These are phyloP conservation scores for Diaporthe sp. DNA, from an alignment of 2,329 filamentous ascomycete genomes.

Conservation along the genomic window DNA sequence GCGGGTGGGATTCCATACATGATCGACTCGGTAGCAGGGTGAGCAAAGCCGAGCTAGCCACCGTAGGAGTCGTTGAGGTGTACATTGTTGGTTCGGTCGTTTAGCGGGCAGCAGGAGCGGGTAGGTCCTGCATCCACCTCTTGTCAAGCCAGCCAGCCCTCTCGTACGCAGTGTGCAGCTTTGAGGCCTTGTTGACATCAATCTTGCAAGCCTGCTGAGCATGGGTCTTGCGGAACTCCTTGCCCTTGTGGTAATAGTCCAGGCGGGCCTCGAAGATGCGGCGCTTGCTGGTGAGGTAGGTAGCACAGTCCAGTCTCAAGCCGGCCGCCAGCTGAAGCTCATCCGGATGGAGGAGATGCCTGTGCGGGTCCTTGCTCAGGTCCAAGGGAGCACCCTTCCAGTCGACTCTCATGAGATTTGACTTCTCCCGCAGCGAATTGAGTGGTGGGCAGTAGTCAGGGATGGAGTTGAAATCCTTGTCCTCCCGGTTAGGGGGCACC, in stretches of 20 bases:
- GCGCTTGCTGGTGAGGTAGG: conserved; percentile 92
- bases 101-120: conserved; percentile 13
- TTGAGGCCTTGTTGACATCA: conserved; percentile 96
- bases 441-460: conserved; percentile 79
- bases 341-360: conserved; percentile 77
- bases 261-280: conserved; percentile 86
- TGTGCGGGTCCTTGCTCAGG: conserved; percentile 77
- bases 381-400: conserved; percentile 88
- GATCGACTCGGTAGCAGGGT: not conserved
- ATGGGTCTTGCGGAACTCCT: conserved; percentile 94
- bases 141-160: conserved; percentile 84
- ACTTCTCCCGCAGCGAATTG: conserved; percentile 71
- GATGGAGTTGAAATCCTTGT: conserved; percentile 81
- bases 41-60: not conserved
- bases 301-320: conserved; percentile 85
- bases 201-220: conserved; percentile 98
- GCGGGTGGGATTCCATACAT: not conserved
- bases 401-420: conserved; percentile 82
- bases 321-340: conserved; percentile 82
- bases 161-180: conserved; percentile 90
- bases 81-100: no score
- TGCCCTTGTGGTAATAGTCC: conserved; percentile 72
- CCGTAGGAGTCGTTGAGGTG: no score
- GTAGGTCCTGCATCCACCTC: conserved; percentile 50
- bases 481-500: conserved; percentile 77